Evolutionary conservation across 352 stramenopile genomes (phyloP).

Genomic region (Phytophthora constricta): DNA sequence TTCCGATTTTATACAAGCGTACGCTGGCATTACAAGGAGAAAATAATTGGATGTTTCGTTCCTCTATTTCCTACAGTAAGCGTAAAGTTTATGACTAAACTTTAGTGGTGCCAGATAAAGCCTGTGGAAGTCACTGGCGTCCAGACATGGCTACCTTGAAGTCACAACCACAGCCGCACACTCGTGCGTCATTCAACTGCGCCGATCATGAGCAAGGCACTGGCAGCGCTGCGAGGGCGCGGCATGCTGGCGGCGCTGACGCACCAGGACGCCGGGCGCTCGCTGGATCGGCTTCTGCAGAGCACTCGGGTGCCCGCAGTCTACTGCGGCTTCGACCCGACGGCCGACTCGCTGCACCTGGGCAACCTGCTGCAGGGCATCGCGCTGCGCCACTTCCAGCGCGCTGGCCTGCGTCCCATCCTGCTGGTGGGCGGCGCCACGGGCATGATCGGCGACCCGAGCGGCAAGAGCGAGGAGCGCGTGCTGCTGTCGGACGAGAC

Average conservation of each 20-base stretch:
- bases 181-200: no score
- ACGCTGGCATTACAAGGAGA: neutral
- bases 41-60: no score
- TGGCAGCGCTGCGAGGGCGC: conserved; percentile 64
- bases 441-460: conserved; percentile 97
- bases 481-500: conserved; percentile 94
- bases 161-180: conserved; percentile 18
- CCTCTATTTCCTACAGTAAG: no score
- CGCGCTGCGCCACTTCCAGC: conserved; percentile 89
- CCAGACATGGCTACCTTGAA: no score
- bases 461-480: conserved; percentile 97
- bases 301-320: conserved; percentile 46
- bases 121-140: no score
- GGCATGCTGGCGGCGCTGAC: conserved; percentile 82
- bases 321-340: conserved; percentile 93
- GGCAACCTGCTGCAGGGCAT: conserved; percentile 91
- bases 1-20: no score
- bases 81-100: no score
- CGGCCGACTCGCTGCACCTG: conserved; percentile 91
- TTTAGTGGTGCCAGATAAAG: no score
- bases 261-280: conserved; percentile 57
- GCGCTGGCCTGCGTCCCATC: conserved; percentile 91
- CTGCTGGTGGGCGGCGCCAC: conserved; percentile 88
- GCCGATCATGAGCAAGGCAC: conserved; percentile 82
- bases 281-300: conserved; percentile 62